These are phyloP conservation scores for Quercus aquifolioides DNA, from an alignment of 306 rosid species.

Conservation along the genomic window DNA sequence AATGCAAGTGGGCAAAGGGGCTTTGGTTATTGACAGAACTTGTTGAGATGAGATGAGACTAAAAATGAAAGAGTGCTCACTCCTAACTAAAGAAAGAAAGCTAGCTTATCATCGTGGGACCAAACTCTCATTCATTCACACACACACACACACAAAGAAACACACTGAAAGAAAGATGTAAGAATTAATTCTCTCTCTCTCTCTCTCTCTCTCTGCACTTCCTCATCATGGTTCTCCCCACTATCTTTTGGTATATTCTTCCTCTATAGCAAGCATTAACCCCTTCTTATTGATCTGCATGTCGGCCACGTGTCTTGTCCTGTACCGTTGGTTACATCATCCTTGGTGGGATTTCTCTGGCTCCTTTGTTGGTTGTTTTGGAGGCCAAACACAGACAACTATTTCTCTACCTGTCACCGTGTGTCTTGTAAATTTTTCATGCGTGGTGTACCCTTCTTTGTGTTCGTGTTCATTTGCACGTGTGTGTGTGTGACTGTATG, in stretches of 20 bases:
- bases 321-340: conserved; percentile 45
- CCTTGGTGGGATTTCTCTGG: conserved; percentile 40
- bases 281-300: conserved; percentile 32
- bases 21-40: background rate
- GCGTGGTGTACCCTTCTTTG: conserved; percentile 24
- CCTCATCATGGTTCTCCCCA: conserved; percentile 70
- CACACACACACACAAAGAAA: no score
- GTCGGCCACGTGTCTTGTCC: conserved; percentile 69
- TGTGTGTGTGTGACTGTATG: conserved; percentile 1
- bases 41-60: no score
- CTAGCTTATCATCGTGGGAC: conserved; percentile 29
- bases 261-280: conserved; percentile 22
- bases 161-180: no score
- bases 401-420: conserved; percentile 9
- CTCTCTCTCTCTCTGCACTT: conserved; percentile 24
- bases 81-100: conserved; percentile 19
- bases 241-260: conserved; percentile 49
- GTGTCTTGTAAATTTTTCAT: conserved; percentile 6
- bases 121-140: background rate
- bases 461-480: conserved; percentile 35
- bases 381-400: conserved; percentile 49
- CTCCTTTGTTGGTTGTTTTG: conserved; percentile 52
- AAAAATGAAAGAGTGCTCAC: conserved; percentile 16
- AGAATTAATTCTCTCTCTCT: no score
- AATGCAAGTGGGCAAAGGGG: conserved; percentile 36